Evolutionary conservation across 2,329 filamentous ascomycete species (phyloP).

Genomic region (Cadophora malorum): DNA sequence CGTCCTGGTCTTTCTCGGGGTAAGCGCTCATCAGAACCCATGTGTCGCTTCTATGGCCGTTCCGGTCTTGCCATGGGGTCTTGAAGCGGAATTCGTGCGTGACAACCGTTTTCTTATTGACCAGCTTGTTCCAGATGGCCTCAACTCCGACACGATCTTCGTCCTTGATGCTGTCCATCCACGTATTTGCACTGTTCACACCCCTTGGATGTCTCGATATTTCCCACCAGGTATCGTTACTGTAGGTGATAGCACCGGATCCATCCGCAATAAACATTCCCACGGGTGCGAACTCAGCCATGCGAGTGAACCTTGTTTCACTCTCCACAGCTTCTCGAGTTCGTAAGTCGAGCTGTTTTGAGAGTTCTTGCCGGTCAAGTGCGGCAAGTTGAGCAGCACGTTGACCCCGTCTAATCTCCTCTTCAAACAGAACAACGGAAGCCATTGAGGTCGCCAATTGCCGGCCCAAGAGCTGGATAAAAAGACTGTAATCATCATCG

Average conservation of each 20-base stretch:
- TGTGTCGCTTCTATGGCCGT: slow-evolving; percentile 67
- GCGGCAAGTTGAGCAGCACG: slow-evolving; percentile 76
- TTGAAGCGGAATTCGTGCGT: slow-evolving; percentile 81
- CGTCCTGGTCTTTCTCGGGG: slow-evolving; percentile 70
- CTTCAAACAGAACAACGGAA: slow-evolving; percentile 82
- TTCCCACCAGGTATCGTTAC: slow-evolving; percentile 78
- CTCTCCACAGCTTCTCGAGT: slow-evolving; percentile 68
- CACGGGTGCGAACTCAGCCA: slow-evolving; percentile 84
- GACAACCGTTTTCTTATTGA: slow-evolving; percentile 66
- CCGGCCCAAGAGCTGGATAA: slow-evolving; percentile 75
- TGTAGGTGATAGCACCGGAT: slow-evolving; percentile 74
- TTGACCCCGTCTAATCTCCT: slow-evolving; percentile 79
- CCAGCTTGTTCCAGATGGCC: slow-evolving; percentile 66
- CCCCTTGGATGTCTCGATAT: slow-evolving; percentile 71
- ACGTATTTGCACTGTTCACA: slow-evolving; percentile 63
- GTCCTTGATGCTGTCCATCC: slow-evolving; percentile 75
- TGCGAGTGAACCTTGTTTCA: slow-evolving; percentile 81
- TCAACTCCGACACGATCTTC: slow-evolving; percentile 68
- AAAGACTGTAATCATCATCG: slow-evolving; percentile 80
- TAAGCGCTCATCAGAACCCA: slow-evolving; percentile 82
- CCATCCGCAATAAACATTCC: slow-evolving; percentile 85
- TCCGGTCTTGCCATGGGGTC: slow-evolving; percentile 65
- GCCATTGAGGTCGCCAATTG: slow-evolving; percentile 82
- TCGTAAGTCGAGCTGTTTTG: slow-evolving; percentile 72
- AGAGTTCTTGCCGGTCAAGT: slow-evolving; percentile 77